A percentile compares a stretch with the other conserved stretches of the same genome.
Conservation (phyloP, 75 land plant genomes). For the Chamaecyparis obtusa region DNA sequence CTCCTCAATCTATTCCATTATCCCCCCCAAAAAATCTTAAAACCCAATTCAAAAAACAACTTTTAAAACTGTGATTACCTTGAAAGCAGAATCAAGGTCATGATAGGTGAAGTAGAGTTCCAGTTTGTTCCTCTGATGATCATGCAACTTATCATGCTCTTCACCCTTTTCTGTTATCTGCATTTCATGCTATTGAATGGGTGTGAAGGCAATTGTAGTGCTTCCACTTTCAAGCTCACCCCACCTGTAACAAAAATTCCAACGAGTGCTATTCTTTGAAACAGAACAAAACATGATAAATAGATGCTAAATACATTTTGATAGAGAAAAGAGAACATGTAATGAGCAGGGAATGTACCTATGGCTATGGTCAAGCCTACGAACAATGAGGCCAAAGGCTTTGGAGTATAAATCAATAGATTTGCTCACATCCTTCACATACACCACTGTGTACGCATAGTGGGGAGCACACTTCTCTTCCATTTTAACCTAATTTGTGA, state of each 20-base stretch:
- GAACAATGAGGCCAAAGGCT: conserved; percentile 57
- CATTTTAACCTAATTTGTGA: neutral
- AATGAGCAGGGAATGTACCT: conserved; percentile 19
- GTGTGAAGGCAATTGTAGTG: conserved; percentile 89
- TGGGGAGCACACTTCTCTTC: conserved; percentile 12
- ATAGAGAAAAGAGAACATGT: no score
- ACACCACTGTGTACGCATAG: conserved; percentile 52
- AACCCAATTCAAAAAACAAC: neutral
- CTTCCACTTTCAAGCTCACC: conserved; percentile 77
- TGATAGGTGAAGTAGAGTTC: conserved; percentile 63
- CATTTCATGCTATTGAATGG: conserved; percentile 71
- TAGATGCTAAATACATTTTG: no score
- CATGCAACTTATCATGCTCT: neutral
- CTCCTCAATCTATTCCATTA: neutral
- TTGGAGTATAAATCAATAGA: conserved; percentile 56
- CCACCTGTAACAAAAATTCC: conserved; percentile 46
- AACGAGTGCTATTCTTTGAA: neutral
- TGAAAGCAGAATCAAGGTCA: conserved; percentile 78
- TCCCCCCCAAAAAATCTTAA: neutral
- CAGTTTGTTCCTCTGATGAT: conserved; percentile 30
- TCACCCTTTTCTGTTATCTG: conserved; percentile 18
- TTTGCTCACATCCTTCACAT: conserved; percentile 61
- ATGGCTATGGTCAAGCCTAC: conserved; percentile 54
- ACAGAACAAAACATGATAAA: neutral
- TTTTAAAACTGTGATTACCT: conserved; percentile 22